Conservation (phyloP, 2,329 filamentous ascomycete genomes). For the Penicillium janthinellum region DNA sequence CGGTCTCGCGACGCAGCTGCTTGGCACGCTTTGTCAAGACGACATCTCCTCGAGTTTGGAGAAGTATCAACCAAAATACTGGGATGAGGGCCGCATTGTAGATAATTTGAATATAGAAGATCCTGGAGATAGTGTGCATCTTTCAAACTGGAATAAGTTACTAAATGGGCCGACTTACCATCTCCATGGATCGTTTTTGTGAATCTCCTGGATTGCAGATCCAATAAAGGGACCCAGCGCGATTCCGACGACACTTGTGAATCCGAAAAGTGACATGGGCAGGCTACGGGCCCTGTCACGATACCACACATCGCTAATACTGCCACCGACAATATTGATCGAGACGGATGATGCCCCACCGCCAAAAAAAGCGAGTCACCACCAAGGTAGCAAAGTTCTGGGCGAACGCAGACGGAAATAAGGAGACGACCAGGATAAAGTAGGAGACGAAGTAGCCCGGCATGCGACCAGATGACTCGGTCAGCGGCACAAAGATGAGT, state of each 20-base stretch:
- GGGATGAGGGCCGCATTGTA: conserved; percentile 47
- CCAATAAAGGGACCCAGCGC: conserved; percentile 50
- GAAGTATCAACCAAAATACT: conserved; percentile 44
- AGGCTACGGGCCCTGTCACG: conserved; percentile 44
- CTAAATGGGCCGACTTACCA: conserved; percentile 36
- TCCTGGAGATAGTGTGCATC: conserved; percentile 33
- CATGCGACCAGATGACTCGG: conserved; percentile 47
- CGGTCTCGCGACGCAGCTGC: conserved; percentile 42
- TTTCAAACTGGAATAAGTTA: fast-evolving
- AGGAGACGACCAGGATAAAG: conserved; percentile 44
- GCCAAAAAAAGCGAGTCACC: conserved; percentile 48
- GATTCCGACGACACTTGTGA: conserved; percentile 47
- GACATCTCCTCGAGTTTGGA: conserved; percentile 47
- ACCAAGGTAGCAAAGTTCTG: conserved; percentile 50
- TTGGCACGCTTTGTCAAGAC: conserved; percentile 44
- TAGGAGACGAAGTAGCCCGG: conserved; percentile 49
- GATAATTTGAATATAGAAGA: conserved; percentile 50
- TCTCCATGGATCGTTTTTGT: conserved; percentile 40
- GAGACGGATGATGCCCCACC: conserved; percentile 48
- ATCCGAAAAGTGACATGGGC: conserved; percentile 48
- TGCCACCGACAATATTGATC: conserved; percentile 44
- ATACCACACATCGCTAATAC: conserved; percentile 42
- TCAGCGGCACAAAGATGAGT: conserved; percentile 40
- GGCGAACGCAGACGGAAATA: conserved; percentile 47
- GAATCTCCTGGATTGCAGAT: conserved; percentile 40